Base-by-base conservation (phyloP, 2,329 filamentous ascomycete species). In the Colletotrichum musae region DNA sequence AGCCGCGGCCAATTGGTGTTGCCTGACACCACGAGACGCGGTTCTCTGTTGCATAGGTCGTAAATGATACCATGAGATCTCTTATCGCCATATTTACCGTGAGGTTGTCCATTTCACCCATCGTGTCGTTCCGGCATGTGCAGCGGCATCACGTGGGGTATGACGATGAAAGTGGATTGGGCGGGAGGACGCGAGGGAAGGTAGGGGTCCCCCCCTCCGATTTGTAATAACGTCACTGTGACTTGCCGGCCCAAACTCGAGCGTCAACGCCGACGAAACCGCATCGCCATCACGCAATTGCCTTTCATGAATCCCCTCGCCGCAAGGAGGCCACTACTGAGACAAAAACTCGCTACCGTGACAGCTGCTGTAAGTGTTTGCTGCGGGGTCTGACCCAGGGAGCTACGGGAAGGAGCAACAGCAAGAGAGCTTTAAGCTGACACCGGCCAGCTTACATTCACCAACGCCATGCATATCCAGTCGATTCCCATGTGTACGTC, bases 401-500 rank as follows among this genome's bases (percentile, higher is more conserved):
- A n/a, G 41, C 21, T 4, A 5, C 13, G n/a, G 21, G 16, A 32
- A 9, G 26, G 39, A 7, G 18, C 18, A 18, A 18, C 18, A 16
- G 13, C 26, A 26, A 3, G 45, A 24, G 21, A 13, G 9, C 24
- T 39, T 39, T 10, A 48, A 4, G 58, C 62, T 71, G 39, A 71
- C 68, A 75, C 74, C 39, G 72, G 77, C 71, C 68, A 82, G 80
- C 76, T 76, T 67, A 73, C 75, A 59, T 73, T 72, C 67, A 67
- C 76, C 62, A 86, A 87, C 82, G 83, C 83, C 73, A 96, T 96
- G 93, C 93, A 95, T 88, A 92, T 95, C 83, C 89, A 93, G 82
- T 93, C 92, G 74, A 95, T 96, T 82, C 93, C 93, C 66, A 95
- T 96, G 93, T 95, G 93, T 94, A 88, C 77, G 90, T 84, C 70